A percentile compares a stretch with the other conserved stretches of the same genome.
Conservation (phyloP, 2,329 filamentous ascomycete species). For the Trichophyton rubrum region DNA sequence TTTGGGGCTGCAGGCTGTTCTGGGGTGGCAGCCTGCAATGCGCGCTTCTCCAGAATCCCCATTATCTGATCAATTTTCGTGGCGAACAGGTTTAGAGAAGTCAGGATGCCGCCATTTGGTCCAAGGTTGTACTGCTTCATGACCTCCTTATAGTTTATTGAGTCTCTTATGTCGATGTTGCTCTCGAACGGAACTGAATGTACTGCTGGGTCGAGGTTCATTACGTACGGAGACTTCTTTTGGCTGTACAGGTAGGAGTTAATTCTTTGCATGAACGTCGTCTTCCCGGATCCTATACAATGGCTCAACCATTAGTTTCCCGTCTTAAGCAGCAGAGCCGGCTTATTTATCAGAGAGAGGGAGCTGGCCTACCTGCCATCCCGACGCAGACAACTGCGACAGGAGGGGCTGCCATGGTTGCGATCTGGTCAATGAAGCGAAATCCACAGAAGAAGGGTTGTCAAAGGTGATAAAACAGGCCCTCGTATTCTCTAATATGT, state of each 20-base stretch:
- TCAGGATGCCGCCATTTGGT: slow-evolving; percentile 92
- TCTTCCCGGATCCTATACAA: slow-evolving; percentile 72
- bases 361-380: slow-evolving; percentile 62
- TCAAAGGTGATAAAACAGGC: neutral
- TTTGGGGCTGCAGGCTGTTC: slow-evolving; percentile 41
- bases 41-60: slow-evolving; percentile 75
- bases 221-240: slow-evolving; percentile 74
- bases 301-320: neutral
- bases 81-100: slow-evolving; percentile 87
- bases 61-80: slow-evolving; percentile 98
- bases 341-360: neutral
- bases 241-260: slow-evolving; percentile 81
- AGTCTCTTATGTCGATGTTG: slow-evolving; percentile 98
- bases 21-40: slow-evolving; percentile 39
- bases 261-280: slow-evolving; percentile 99
- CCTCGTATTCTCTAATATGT: neutral
- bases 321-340: neutral
- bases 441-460: neutral
- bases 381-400: slow-evolving; percentile 85
- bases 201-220: slow-evolving; percentile 94
- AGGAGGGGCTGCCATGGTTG: slow-evolving; percentile 43
- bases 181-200: slow-evolving; percentile 85
- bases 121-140: slow-evolving; percentile 99
- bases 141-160: slow-evolving; percentile 98
- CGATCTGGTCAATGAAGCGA: neutral